Evolutionary conservation across 805 yeast species (phyloP), one percentile per base, ranked within the genome.

Genomic region (Limtongia smithiae): DNA sequence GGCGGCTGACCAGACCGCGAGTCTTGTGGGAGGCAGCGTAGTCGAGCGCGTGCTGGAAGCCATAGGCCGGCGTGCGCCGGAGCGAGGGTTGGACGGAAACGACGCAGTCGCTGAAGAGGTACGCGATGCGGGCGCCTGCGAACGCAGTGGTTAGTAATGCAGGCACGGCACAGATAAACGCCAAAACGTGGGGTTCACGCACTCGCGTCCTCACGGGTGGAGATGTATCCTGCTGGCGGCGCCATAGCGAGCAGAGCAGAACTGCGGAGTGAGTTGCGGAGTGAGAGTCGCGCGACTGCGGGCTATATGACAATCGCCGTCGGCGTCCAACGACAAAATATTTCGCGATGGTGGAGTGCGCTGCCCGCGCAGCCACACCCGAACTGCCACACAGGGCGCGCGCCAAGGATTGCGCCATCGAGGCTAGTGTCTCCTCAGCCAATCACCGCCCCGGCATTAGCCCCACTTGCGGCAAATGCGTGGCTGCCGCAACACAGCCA

Each of bases 141-240:
- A 12, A 12, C 25, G 4, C 9, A 15, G 38, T 11, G 38, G 18
- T 9, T 4, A 3, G 32, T 9, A 21, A 15, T 30, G 11, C 20
- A n/a, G 27, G n/a, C 25, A 17, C 22, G 24, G 24, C 15, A 18
- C 6, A 17, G 11, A 40, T 6, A 40, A 24, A n/a, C 4, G 9
- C n/a, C 27, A 12, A 22, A 20, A 21, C 4, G 2, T 40, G 14
- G n/a, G n/a, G n/a, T n/a, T n/a, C n/a, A 49, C 57, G 8, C 24
- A 54, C 58, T 50, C 2, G 58, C 58, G 22, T 48, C 58, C 44
- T 54, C 58, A 31, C 51, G 48, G n/a, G 54, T 38, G 25, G 48
- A 28, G 25, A 54, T 36, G 31, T 17, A 50, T 7, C 58, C 58
- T 9, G 38, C 15, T 17, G 55, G 57, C 12, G 55, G 44, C 37